These are phyloP conservation scores for Xylaria cubensis DNA, from an alignment of 495 filamentous ascomycete species.

Conservation along the genomic window DNA sequence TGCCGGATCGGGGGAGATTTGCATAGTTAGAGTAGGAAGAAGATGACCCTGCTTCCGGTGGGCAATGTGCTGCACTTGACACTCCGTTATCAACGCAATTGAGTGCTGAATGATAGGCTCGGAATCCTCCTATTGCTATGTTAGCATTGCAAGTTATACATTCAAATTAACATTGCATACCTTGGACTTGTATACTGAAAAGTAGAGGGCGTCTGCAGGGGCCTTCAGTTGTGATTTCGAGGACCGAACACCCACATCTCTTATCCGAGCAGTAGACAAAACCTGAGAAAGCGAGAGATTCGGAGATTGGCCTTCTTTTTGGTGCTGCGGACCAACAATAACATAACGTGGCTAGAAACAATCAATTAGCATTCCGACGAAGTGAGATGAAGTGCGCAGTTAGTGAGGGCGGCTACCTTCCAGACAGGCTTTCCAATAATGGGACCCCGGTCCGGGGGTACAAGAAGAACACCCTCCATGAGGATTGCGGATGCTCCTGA, in stretches of 20 bases:
- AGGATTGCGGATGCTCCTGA: constrained; percentile 23
- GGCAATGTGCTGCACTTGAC: constrained; percentile 57
- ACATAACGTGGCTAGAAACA: constrained; percentile 53
- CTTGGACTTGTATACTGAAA: constrained; percentile 63
- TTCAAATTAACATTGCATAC: constrained; percentile 37
- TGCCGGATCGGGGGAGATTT: constrained; percentile 56
- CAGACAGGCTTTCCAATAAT: constrained; percentile 62
- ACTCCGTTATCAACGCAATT: constrained; percentile 56
- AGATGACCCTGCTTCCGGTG: constrained; percentile 60
- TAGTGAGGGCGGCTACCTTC: constrained; percentile 52
- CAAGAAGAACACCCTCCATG: constrained; percentile 63
- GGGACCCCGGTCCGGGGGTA: constrained; percentile 62
- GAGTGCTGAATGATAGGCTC: constrained; percentile 59
- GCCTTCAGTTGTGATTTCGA: constrained; percentile 38
- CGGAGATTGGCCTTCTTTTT: constrained; percentile 30
- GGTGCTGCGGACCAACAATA: constrained; percentile 44
- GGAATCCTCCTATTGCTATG: constrained; percentile 50
- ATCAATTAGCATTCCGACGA: constrained; percentile 16
- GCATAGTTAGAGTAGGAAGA: constrained; percentile 57
- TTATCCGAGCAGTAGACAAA: constrained; percentile 39
- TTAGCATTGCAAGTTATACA: constrained; percentile 27
- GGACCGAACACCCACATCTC: constrained; percentile 36
- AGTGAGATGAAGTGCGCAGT: constrained; percentile 10
- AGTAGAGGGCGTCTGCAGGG: constrained; percentile 47
- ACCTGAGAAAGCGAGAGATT: constrained; percentile 38